Base-by-base conservation (phyloP, 768 basidiomycete genomes). In the Clitopilus hobsonii region DNA sequence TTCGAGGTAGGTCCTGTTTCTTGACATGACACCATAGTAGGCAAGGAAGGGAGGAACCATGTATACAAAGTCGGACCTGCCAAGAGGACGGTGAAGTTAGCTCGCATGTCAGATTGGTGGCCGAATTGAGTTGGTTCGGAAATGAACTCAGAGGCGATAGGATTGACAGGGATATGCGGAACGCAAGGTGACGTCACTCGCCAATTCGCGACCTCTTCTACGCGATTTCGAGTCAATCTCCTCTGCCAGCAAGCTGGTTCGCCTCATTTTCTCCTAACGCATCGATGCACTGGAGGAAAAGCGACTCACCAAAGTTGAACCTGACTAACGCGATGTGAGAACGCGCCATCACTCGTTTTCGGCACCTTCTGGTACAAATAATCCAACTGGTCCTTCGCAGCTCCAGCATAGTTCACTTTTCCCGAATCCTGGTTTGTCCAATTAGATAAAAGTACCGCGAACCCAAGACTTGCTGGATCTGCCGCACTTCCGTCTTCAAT, bases 11-110 rank as follows among this genome's bases (percentile, higher is more conserved):
- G 81, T 78, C 26, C 74, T 63, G 65, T 94, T 88, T 22, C 67
- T 59, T 0, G 82, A 82, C 6, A 70, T 55, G 38, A 82, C 81
- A 32, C 89, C 94, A 65, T 91, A 92, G 68, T 91, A 93, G 0
- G 92, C 90, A 8, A 94, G 69, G 66, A 93, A 95, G 0, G 91
- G 89, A 1, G 91, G 91, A 0, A 86, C 87, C 91, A 92, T 92
- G 66, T 86, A 92, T 11, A 89, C 78, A 52, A 78, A 92, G 65
- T 93, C 91, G 52, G 82, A 82, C 89, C 89, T 90, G 51, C 1
- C 51, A 54, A 54, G 5, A 47, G 26, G 16, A 56, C 18, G 25
- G 6, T 6, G n/a, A n/a, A n/a, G 25, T 51, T 16, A 56, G 16
- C 22, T 26, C 48, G 38, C 51, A 13, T 32, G n/a, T n/a, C n/a